Evolutionary conservation across 2,329 filamentous ascomycete species (phyloP).

Genomic region (Beauveria bassiana): DNA sequence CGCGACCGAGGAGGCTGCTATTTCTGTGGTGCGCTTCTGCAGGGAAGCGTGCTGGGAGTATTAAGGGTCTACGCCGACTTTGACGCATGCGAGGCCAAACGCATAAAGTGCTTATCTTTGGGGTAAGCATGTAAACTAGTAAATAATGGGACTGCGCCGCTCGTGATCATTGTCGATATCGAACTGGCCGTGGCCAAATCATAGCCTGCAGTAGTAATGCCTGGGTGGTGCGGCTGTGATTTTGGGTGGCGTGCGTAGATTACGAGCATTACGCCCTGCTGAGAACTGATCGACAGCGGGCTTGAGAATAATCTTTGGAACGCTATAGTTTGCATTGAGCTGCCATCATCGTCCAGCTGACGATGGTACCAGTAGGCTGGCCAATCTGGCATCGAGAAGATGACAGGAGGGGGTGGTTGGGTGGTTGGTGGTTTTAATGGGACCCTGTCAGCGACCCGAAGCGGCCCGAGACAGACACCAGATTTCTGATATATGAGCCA

Average conservation of each 20-base stretch:
- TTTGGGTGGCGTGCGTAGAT: neutral
- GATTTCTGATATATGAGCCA: neutral
- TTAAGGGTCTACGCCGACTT: neutral
- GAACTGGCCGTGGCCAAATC: neutral
- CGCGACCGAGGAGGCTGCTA: neutral
- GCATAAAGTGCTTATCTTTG: no score
- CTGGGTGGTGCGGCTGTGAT: neutral
- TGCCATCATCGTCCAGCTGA: neutral
- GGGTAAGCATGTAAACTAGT: neutral
- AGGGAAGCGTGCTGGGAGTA: neutral
- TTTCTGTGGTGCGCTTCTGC: neutral
- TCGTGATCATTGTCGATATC: neutral
- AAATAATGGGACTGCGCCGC: neutral
- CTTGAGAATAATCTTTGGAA: no score
- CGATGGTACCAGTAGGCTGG: neutral
- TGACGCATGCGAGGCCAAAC: neutral
- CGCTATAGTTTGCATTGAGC: neutral
- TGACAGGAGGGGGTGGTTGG: neutral
- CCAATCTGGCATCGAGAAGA: neutral
- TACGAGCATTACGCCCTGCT: neutral
- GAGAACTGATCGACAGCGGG: neutral
- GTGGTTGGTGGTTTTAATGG: neutral
- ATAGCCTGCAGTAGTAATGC: neutral
- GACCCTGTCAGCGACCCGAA: neutral
- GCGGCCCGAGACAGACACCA: neutral